A percentile compares a stretch with the other conserved stretches of the same genome.
phyloP scores from a whole-genome alignment of 257 asterid genomes.

The Salvia rosmarinus region DNA sequence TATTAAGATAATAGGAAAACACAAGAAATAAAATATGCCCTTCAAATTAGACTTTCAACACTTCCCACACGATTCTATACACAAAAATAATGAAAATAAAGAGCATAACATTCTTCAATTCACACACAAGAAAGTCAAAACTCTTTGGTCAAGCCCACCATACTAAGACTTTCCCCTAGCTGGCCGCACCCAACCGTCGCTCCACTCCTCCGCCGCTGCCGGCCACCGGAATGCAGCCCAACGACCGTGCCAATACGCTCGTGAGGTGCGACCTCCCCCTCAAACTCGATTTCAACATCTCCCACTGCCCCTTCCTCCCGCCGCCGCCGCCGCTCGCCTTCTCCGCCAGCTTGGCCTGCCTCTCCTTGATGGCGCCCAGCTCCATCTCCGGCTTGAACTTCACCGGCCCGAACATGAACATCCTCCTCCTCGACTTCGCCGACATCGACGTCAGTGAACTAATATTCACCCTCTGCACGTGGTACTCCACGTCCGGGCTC shows the following conservation, averaged over 20 bases:
- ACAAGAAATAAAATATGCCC: too few species aligned
- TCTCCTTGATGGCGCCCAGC: conserved; percentile 58
- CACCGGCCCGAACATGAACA: conserved; percentile 81
- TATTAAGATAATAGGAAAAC: too few species aligned
- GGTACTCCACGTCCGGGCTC: conserved; percentile 34
- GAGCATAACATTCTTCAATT: conserved; percentile 11
- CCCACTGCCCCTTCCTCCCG: conserved; percentile 39
- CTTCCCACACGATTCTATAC: neutral
- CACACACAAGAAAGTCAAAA: conserved; percentile 18
- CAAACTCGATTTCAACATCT: conserved; percentile 32
- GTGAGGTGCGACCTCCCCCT: conserved; percentile 41
- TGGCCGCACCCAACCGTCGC: conserved; percentile 21
- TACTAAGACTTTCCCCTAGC: conserved; percentile 6
- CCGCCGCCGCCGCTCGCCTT: conserved; percentile 34
- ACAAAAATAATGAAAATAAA: neutral
- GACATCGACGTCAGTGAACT: conserved; percentile 73
- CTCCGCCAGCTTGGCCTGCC: conserved; percentile 43
- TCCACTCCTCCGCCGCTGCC: conserved; percentile 19
- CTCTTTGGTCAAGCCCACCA: conserved; percentile 20
- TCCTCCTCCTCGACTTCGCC: conserved; percentile 57
- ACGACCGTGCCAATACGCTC: conserved; percentile 48
- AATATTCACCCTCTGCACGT: conserved; percentile 56
- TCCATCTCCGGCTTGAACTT: conserved; percentile 87
- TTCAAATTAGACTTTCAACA: neutral
- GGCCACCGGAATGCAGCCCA: conserved; percentile 46